A percentile compares a stretch with the other conserved stretches of the same genome.
phyloP scores from a whole-genome alignment of 2,329 filamentous ascomycete genomes.

The Colletotrichum noveboracense region DNA sequence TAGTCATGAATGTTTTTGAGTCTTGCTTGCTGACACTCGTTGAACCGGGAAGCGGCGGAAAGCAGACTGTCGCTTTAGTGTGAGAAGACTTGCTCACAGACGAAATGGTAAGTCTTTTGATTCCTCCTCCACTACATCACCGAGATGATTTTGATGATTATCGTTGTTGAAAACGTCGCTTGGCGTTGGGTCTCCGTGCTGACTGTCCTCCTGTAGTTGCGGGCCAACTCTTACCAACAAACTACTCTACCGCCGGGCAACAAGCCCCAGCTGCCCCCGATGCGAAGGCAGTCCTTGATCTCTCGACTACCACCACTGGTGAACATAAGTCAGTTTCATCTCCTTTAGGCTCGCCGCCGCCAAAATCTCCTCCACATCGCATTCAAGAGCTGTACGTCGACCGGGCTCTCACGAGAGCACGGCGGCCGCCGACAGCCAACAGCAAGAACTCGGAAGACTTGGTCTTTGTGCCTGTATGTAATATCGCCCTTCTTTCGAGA shows the following conservation, averaged over 20 bases:
- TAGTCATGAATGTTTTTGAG: not conserved
- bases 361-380: not conserved
- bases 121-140: not conserved
- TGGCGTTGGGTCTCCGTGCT: rapidly evolving
- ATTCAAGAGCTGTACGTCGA: constrained; percentile 32
- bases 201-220: not conserved
- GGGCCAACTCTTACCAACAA: constrained; percentile 15
- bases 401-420: constrained; percentile 26
- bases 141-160: not conserved
- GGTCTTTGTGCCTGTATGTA: constrained; percentile 29
- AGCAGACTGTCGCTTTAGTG: constrained; percentile 28
- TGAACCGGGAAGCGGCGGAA: not conserved
- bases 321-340: not conserved
- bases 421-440: not conserved
- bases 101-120: constrained; percentile 23
- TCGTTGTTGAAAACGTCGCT: rapidly evolving
- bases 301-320: not conserved
- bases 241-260: not conserved
- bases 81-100: constrained; percentile 26
- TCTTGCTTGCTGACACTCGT: constrained; percentile 3
- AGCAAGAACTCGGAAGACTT: constrained; percentile 17
- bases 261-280: not conserved
- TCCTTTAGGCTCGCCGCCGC: not conserved
- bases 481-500: not conserved
- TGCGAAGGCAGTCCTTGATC: constrained; percentile 1